A percentile compares a stretch with the other conserved stretches of the same genome.
Conservation (phyloP, 2,329 filamentous ascomycete genomes). For the Pestalotiopsis sp. region DNA sequence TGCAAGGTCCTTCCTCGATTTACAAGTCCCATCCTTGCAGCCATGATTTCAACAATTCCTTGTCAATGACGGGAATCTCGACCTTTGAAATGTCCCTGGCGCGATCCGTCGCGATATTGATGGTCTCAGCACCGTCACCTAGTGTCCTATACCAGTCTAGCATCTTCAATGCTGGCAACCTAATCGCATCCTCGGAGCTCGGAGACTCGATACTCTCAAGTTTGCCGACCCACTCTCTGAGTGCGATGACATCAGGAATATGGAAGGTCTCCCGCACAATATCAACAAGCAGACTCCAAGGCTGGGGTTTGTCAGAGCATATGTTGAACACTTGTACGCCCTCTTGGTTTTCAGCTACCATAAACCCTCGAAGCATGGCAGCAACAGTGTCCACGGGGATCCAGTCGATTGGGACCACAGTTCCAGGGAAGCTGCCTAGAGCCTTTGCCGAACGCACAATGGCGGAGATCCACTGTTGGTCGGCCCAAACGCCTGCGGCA, state of each 20-base stretch:
- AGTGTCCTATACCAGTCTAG: slow-evolving; percentile 18
- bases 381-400: slow-evolving; percentile 18
- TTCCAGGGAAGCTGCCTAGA: slow-evolving; percentile 13
- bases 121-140: neutral
- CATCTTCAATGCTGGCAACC: slow-evolving; percentile 19
- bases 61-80: slow-evolving; percentile 9
- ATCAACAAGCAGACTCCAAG: slow-evolving; percentile 17
- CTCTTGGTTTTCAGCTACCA: neutral
- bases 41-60: slow-evolving; percentile 11
- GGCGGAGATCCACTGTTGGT: slow-evolving; percentile 22
- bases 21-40: slow-evolving; percentile 13
- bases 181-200: slow-evolving; percentile 12
- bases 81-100: neutral
- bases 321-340: neutral
- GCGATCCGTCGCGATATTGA: slow-evolving; percentile 6
- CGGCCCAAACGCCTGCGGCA: slow-evolving; percentile 12
- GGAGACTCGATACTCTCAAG: slow-evolving; percentile 15
- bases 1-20: neutral
- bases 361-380: neutral
- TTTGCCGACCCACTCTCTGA: slow-evolving; percentile 17
- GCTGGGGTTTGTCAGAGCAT: slow-evolving; percentile 10
- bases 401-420: slow-evolving; percentile 18
- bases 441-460: slow-evolving; percentile 17
- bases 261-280: slow-evolving; percentile 7
- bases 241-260: slow-evolving; percentile 10